Percentiles rank a stretch among this genome's conserved stretches.
Evolutionary conservation across 495 filamentous ascomycete genomes (phyloP).

Genomic region (Rostrohypoxylon terebratum): DNA sequence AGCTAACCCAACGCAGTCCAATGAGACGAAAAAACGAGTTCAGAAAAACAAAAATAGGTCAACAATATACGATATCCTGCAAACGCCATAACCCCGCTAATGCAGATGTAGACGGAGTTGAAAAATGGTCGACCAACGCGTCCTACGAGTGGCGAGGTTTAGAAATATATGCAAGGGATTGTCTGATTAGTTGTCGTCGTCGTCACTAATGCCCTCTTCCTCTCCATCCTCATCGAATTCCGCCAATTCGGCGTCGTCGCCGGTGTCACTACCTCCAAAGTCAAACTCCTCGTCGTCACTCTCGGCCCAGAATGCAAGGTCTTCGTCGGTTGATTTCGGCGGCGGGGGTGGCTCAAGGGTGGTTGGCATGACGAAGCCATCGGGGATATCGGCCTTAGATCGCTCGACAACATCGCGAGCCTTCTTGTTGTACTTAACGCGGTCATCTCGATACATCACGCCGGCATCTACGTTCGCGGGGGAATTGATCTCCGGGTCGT

Average conservation of each 20-base stretch:
- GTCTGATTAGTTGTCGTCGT: conserved; percentile 54
- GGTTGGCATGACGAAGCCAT: conserved; percentile 84
- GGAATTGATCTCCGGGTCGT: conserved; percentile 91
- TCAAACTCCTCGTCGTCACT: conserved; percentile 83
- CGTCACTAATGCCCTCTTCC: conserved; percentile 57
- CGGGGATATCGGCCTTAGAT: conserved; percentile 83
- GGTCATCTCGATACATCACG: conserved; percentile 81
- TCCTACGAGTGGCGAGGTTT: conserved; percentile 29
- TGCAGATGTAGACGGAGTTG: conserved; percentile 46
- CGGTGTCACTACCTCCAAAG: conserved; percentile 78
- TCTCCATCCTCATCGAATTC: conserved; percentile 69
- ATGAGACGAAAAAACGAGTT: conserved; percentile 10
- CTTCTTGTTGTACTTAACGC: conserved; percentile 72
- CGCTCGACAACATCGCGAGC: conserved; percentile 77
- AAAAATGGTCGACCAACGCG: conserved; percentile 27
- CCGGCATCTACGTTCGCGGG: conserved; percentile 96
- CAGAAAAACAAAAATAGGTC: conserved; percentile 5
- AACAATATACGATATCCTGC: conserved; percentile 13
- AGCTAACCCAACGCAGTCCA: conserved; percentile 13
- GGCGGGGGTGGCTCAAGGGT: conserved; percentile 69
- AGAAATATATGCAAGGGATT: conserved; percentile 12
- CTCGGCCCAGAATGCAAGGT: conserved; percentile 86
- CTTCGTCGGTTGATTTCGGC: conserved; percentile 73
- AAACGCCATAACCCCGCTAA: conserved; percentile 50
- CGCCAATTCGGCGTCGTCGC: conserved; percentile 67